Percentiles rank a stretch among this genome's conserved stretches.
Evolutionary conservation across 441 rosid species (phyloP).

Genomic region (Bocquillonia castaneifolia): DNA sequence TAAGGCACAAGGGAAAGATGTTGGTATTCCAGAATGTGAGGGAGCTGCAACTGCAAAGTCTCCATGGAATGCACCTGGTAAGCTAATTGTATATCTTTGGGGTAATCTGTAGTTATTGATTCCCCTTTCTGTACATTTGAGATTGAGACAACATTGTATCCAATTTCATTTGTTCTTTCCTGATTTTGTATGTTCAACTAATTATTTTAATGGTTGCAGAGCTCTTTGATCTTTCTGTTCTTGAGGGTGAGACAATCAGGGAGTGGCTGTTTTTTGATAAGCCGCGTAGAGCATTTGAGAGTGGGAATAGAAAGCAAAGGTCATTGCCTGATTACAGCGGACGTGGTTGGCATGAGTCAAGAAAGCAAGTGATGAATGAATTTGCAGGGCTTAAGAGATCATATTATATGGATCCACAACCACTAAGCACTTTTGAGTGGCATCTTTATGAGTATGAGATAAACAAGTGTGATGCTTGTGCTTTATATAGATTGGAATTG

Average conservation of each 20-base stretch:
- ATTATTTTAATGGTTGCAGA: slow-evolving; percentile 47
- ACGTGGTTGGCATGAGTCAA: slow-evolving; percentile 99
- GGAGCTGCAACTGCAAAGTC: slow-evolving; percentile 99
- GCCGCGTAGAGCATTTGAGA: slow-evolving; percentile 97
- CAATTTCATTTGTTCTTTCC: neutral
- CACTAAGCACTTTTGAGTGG: slow-evolving; percentile 84
- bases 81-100: slow-evolving; percentile 15
- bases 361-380: slow-evolving; percentile 96
- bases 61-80: slow-evolving; percentile 99
- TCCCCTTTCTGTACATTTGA: neutral
- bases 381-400: slow-evolving; percentile 94
- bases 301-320: slow-evolving; percentile 98
- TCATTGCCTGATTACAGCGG: slow-evolving; percentile 94
- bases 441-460: slow-evolving; percentile 96
- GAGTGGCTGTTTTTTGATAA: slow-evolving; percentile 99
- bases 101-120: slow-evolving; percentile 10
- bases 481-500: slow-evolving; percentile 87
- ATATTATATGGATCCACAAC: slow-evolving; percentile 99
- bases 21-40: slow-evolving; percentile 93
- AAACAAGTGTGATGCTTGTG: slow-evolving; percentile 89
- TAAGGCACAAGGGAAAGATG: slow-evolving; percentile 83
- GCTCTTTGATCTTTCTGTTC: slow-evolving; percentile 85
- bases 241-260: slow-evolving; percentile 86
- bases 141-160: slow-evolving; percentile 16
- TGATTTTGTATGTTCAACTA: slow-evolving; percentile 9